These are phyloP conservation scores for Botrytis pseudocinerea DNA, from an alignment of 2,329 filamentous ascomycete species.

Conservation along the genomic window DNA sequence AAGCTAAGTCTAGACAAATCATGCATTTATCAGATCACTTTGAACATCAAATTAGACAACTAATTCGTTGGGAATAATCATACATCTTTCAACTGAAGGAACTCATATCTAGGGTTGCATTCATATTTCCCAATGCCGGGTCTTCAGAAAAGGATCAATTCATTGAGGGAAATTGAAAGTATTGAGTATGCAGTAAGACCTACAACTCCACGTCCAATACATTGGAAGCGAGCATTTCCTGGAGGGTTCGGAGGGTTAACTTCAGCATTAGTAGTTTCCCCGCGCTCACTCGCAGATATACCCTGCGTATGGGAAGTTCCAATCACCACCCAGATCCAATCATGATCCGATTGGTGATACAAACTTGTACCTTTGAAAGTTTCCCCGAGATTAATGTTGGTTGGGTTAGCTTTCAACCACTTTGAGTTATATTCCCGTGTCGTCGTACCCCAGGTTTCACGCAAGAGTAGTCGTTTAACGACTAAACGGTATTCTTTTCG, in stretches of 20 bases:
- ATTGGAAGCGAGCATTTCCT: not conserved
- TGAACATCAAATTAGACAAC: not conserved
- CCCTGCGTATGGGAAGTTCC: conserved; percentile 9
- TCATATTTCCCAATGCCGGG: not conserved
- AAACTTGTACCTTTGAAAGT: not conserved
- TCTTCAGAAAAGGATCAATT: not conserved
- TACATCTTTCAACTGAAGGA: not conserved
- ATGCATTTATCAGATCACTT: not conserved
- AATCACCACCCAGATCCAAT: not conserved
- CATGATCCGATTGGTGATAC: conserved; percentile 16
- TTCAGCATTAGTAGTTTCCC: conserved; percentile 2
- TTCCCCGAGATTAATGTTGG: conserved; percentile 14
- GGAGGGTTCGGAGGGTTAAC: not conserved
- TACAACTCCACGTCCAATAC: not conserved
- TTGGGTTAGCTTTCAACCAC: not conserved
- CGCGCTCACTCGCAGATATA: conserved; percentile 15
- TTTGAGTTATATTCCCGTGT: not conserved
- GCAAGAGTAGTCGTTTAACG: not conserved
- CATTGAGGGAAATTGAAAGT: not conserved
- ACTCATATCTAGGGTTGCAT: not conserved
- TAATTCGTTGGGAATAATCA: not conserved
- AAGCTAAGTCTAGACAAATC: conserved; percentile 9
- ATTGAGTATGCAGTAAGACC: conserved; percentile 8
- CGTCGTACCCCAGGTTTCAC: conserved; percentile 17
- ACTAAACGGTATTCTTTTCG: not conserved